These are phyloP conservation scores for Podaxis mareebaensis DNA, from an alignment of 768 basidiomycete species.

Conservation along the genomic window DNA sequence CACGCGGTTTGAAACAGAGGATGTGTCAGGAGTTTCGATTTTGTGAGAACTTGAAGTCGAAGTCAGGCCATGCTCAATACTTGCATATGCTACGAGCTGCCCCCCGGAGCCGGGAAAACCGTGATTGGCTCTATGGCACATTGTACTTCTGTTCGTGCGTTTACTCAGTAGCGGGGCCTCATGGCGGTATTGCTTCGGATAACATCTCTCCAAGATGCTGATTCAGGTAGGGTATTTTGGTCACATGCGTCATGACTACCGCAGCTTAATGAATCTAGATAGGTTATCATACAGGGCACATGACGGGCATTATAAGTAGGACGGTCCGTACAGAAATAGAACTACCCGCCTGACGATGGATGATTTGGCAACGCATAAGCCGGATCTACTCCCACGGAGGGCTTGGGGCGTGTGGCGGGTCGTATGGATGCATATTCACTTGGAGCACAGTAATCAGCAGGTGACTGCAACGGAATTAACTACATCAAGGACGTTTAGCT, in stretches of 20 bases:
- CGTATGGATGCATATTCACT: neutral
- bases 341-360: neutral
- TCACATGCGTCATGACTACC: neutral
- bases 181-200: constrained; percentile 9
- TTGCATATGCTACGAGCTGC: neutral
- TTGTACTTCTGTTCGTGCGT: neutral
- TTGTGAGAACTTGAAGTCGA: constrained; percentile 10
- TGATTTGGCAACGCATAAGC: neutral
- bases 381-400: neutral
- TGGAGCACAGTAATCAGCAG: neutral
- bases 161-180: neutral
- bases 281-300: neutral
- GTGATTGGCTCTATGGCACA: neutral
- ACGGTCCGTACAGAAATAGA: neutral
- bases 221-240: neutral
- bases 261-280: neutral
- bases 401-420: neutral
- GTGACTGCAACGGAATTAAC: too few relatives aligned
- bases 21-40: neutral
- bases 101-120: neutral
- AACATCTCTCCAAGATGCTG: neutral
- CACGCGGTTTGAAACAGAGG: neutral
- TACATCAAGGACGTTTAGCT: too few relatives aligned
- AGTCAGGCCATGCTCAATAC: neutral
- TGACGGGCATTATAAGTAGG: neutral